phyloP scores from a whole-genome alignment of 2,329 filamentous ascomycete genomes.

The Pyrenochaeta sp. region DNA sequence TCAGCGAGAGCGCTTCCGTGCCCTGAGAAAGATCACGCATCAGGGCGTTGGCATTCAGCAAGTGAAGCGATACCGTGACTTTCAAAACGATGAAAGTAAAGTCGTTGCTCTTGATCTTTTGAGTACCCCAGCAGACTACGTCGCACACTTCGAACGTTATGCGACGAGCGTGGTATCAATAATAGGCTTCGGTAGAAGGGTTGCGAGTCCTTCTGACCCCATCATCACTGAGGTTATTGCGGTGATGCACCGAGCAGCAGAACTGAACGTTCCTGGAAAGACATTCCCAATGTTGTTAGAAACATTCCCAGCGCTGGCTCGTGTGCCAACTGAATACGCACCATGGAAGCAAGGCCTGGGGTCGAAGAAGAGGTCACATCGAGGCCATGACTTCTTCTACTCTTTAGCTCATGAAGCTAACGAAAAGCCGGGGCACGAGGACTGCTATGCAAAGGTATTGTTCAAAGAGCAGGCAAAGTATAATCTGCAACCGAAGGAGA shows the following conservation, averaged over 20 bases:
- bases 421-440: constrained; percentile 39
- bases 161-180: constrained; percentile 64
- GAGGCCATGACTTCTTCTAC: constrained; percentile 47
- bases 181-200: constrained; percentile 65
- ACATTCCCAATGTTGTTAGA: constrained; percentile 67
- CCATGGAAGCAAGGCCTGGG: constrained; percentile 49
- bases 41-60: constrained; percentile 57
- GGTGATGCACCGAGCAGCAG: constrained; percentile 65
- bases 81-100: constrained; percentile 67
- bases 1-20: constrained; percentile 42
- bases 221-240: constrained; percentile 69
- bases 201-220: constrained; percentile 61
- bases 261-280: constrained; percentile 60
- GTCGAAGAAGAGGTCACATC: constrained; percentile 31
- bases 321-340: constrained; percentile 60
- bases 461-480: constrained; percentile 50
- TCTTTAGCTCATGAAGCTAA: constrained; percentile 42
- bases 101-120: constrained; percentile 61
- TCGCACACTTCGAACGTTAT: constrained; percentile 63
- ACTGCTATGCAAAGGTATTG: constrained; percentile 50
- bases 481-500: constrained; percentile 37
- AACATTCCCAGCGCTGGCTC: constrained; percentile 64
- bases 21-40: constrained; percentile 45
- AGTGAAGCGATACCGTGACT: constrained; percentile 63
- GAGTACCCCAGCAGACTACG: constrained; percentile 56